Percentiles rank a stretch among this genome's conserved stretches.
Conservation (phyloP, 371 early-diverging fungal genomes). For the Actinomortierella ambigua region DNA sequence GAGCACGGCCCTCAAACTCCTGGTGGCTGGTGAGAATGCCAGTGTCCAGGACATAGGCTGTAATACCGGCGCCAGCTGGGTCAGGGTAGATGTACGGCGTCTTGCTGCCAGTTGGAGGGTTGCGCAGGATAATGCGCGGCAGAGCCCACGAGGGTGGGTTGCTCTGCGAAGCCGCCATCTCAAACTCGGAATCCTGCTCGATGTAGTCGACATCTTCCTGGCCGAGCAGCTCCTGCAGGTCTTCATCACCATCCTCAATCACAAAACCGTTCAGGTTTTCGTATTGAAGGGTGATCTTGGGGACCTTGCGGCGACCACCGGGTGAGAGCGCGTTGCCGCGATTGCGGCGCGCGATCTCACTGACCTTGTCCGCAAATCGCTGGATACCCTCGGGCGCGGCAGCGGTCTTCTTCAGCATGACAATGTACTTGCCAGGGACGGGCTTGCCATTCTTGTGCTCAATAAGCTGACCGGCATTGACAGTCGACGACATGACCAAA, state of each 20-base stretch:
- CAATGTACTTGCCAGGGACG: too few relatives aligned
- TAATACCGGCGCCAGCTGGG: constrained; percentile 63
- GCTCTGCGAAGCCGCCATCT: constrained; percentile 29
- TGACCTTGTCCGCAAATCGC: too few relatives aligned
- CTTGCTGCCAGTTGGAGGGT: background rate
- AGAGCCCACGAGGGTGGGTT: constrained; percentile 64
- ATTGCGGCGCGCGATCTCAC: too few relatives aligned
- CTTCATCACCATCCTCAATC: background rate
- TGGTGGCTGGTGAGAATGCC: constrained; percentile 72
- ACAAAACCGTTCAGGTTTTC: background rate
- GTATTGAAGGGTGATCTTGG: constrained; percentile 10
- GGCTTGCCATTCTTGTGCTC: too few relatives aligned
- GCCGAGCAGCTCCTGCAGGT: constrained; percentile 15
- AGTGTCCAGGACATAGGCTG: constrained; percentile 76
- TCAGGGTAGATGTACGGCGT: constrained; percentile 53
- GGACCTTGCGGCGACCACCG: constrained; percentile 14
- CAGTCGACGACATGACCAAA: too few relatives aligned
- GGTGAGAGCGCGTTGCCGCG: too few relatives aligned
- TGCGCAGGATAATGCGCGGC: constrained; percentile 56
- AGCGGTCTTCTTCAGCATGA: too few relatives aligned
- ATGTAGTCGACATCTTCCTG: constrained; percentile 54
- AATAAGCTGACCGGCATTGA: too few relatives aligned
- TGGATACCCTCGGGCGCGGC: too few relatives aligned
- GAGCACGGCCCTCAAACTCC: constrained; percentile 87
- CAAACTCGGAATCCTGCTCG: constrained; percentile 53